phyloP scores from a whole-genome alignment of 2,329 filamentous ascomycete species.

The Pezizomycotina sp. region DNA sequence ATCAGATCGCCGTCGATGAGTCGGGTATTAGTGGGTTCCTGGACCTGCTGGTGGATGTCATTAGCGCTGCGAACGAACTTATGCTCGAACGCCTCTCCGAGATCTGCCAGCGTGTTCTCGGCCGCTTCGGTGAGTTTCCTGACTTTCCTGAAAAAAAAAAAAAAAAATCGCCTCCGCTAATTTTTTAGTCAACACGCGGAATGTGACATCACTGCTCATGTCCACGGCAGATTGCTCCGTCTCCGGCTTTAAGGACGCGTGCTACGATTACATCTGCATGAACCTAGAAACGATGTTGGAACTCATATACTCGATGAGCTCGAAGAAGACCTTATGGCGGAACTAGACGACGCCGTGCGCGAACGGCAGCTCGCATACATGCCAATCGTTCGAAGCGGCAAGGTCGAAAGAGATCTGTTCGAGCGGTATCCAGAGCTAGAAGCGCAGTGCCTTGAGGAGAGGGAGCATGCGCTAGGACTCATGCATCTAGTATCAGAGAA shows the following conservation, averaged over 20 bases:
- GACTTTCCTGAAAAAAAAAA: slow-evolving; percentile 3
- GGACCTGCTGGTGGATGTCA: slow-evolving; percentile 77
- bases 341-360: slow-evolving; percentile 65
- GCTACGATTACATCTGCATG: slow-evolving; percentile 76
- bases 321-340: slow-evolving; percentile 63
- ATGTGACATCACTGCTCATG: slow-evolving; percentile 71
- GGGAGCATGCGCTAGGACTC: too few species aligned
- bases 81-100: slow-evolving; percentile 87
- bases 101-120: slow-evolving; percentile 71
- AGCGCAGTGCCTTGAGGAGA: slow-evolving; percentile 27
- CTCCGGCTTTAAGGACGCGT: slow-evolving; percentile 70
- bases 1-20: slow-evolving; percentile 45
- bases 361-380: slow-evolving; percentile 65
- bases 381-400: slow-evolving; percentile 60
- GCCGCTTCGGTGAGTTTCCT: slow-evolving; percentile 48
- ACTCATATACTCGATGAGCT: slow-evolving; percentile 72
- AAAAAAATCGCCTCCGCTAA: slow-evolving; percentile 19
- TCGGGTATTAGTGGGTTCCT: slow-evolving; percentile 62
- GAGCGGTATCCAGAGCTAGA: slow-evolving; percentile 34
- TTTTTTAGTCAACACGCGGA: slow-evolving; percentile 54
- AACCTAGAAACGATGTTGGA: slow-evolving; percentile 86
- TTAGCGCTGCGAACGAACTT: slow-evolving; percentile 78
- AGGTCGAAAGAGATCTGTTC: slow-evolving; percentile 31
- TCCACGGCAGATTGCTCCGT: slow-evolving; percentile 71
- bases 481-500: too few species aligned